Evolutionary conservation across 2,329 filamentous ascomycete genomes (phyloP), one percentile per base, ranked within the genome.

Genomic region (Fusarium sp.): DNA sequence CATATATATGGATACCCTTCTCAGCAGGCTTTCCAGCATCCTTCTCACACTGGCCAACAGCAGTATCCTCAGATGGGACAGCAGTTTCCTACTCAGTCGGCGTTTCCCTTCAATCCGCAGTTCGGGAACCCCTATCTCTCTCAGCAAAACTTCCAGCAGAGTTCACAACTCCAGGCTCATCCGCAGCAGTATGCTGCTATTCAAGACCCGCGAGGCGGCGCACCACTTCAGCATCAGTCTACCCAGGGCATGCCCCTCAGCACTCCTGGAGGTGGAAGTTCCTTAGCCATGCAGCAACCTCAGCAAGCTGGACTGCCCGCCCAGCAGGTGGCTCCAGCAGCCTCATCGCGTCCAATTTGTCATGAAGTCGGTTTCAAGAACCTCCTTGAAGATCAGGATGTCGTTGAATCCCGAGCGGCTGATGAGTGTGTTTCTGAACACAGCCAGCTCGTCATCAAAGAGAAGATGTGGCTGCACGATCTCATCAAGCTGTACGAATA

Each of bases 401-500:
- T 60, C 8, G 24, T 24, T 24, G 35, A 38, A 14, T 22, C 45
- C 35, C 57, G 57, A 39, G 45, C 20, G 22, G 35, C 57, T 39
- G 57, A 28, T 18, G 35, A 38, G 12, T 54, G 35, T 39, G 18
- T 60, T 24, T 38, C 57, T 15, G 45, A 18, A 24, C 57, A 60
- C 35, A 20, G 26, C 17, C 32, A 36, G 10, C 57, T 60, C 18
- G 22, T 39, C 26, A 53, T 60, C 28, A 53, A 45, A 18, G 61
- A 66, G 24, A 66, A 66, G 63, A 66, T 66, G 63, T 32, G 41
- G 26, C 24, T 66, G 2, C 18, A 66, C 17, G 61, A 66, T 42
- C 63, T 66, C 5, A 7, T 66, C 17, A 57, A 57, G 26, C 48
- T 50, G 13, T 66, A 66, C 12, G 48, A 66, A 30, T 44, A 42